Base-by-base conservation (phyloP, 2,329 filamentous ascomycete genomes). In the Blastomyces emzantsi region DNA sequence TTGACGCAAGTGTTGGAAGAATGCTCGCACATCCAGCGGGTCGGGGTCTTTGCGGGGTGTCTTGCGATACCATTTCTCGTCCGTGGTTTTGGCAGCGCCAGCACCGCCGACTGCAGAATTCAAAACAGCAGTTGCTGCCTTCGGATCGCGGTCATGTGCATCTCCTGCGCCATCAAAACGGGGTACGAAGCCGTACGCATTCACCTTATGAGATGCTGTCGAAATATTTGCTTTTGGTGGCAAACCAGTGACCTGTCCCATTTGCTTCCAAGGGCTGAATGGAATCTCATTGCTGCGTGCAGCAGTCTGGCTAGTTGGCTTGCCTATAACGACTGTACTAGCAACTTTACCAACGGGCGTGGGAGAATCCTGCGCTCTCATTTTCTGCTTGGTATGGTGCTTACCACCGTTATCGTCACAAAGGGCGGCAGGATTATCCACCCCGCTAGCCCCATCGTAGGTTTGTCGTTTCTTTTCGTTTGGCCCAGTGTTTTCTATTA, bases 91-190 rank as follows among this genome's bases (percentile, higher is more conserved):
- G 56, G 22, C 28, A 13, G 41, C 8, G 28, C 39, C 47, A 36
- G 30, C 39, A 28, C 28, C 56, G 17, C 43, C 47, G 30, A n/a
- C 55, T 7, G 33, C 19, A 39, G 8, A 22, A 41, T 22, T n/a
- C 7, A 57, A 39, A 57, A 25, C n/a, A 8, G n/a, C 30, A 25
- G 5, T 57, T 62, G 13, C 33, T 55, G 55, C 33, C 30, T 59
- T 51, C n/a, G 56, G 43, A 22, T 25, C 47, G 11, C 49, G 55
- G 7, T 43, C 60, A 19, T 41, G 36, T 28, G 52, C 43, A 56
- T 72, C 70, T 22, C 64, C 69, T n/a, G 69, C 62, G 11, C 73
- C 72, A 61, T 74, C 73, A 60, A 71, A 71, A 19, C 67, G 66
- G 45, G 71, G 71, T 11, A 74, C 64, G 59, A 69, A 70, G 1